Evolutionary conservation across 78 protist genomes (phyloP), one percentile per base, ranked within the genome.

Genomic region (Anaeramoeba flamelloides): DNA sequence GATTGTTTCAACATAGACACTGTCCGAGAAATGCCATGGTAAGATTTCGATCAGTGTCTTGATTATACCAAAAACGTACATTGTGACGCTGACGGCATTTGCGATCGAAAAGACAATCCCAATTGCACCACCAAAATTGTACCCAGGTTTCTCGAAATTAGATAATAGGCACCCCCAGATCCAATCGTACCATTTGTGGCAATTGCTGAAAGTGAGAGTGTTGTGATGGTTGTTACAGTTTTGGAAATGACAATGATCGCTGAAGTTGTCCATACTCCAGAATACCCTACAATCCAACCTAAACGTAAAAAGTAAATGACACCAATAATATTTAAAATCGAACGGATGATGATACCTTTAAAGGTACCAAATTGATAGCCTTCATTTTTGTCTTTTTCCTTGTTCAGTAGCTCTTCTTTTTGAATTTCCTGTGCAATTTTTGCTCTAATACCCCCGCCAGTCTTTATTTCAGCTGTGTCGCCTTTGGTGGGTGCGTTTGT

Each of bases 81-180:
- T 8, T 53, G 34, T 17, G 17, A 53, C 69, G 17, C 69, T 53
- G 17, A 53, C 69, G 17, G 69, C 8, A 8, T 26, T 8, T 53
- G 69, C 69, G 34, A 53, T 53, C 17, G 69, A 53, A 26, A 17
- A 26, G 8, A 53, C 17, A 26, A 53, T 26, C 34, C 69, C 69
- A 53, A 53, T 53, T 26, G 69, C 8, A 53, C 69, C 69, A 53
- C 69, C 69, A 53, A 26, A 53, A 17, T 17, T 53, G 69, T 8
- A 26, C 69, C 69, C 17, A 93, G 37, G 41, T 89, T 77, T n/a
- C 93, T 77, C 0, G 92, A 77, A 40, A 93, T 81, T 41, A 91
- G 22, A 65, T 40, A 82, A 77, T 93, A 91, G 76, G 87, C 80
- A 38, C 96, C 96, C 3, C 94, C 96, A 1, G 65, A 89, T 12